A percentile compares a stretch with the other conserved stretches of the same genome.
Conservation (phyloP, 2,329 filamentous ascomycete species). For the Diatrype stigma region DNA sequence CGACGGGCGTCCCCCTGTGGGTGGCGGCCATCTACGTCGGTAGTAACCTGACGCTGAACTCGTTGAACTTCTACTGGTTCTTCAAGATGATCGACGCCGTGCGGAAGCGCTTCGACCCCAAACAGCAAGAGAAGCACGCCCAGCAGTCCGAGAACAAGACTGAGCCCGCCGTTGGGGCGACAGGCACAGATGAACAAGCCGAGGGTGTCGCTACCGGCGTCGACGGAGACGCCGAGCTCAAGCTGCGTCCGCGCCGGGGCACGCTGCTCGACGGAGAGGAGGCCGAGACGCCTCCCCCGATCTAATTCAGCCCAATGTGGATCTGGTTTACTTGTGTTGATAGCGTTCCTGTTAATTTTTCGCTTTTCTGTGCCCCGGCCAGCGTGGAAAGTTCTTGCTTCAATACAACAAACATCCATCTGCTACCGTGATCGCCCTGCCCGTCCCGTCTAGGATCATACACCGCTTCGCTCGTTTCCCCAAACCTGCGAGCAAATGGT, state of each 20-base stretch:
- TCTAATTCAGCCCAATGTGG: background rate
- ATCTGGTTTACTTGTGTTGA: background rate
- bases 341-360: background rate
- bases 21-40: constrained; percentile 63
- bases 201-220: constrained; percentile 28
- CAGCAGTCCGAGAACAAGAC: constrained; percentile 25
- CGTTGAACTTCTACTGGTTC: constrained; percentile 82
- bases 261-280: constrained; percentile 5
- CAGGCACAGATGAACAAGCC: constrained; percentile 15
- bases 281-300: constrained; percentile 1
- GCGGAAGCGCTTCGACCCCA: constrained; percentile 66
- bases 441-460: too few species aligned
- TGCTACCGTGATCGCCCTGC: too few species aligned
- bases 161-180: constrained; percentile 23
- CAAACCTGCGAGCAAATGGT: too few species aligned
- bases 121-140: constrained; percentile 27
- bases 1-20: constrained; percentile 62
- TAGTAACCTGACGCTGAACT: constrained; percentile 69
- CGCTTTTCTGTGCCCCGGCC: background rate
- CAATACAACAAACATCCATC: too few species aligned
- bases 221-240: constrained; percentile 8
- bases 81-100: constrained; percentile 80
- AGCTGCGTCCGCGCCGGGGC: constrained; percentile 3
- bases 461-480: too few species aligned
- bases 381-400: too few species aligned